Base-by-base conservation (phyloP, 805 yeast species). In the Yarrowia keelungensis region DNA sequence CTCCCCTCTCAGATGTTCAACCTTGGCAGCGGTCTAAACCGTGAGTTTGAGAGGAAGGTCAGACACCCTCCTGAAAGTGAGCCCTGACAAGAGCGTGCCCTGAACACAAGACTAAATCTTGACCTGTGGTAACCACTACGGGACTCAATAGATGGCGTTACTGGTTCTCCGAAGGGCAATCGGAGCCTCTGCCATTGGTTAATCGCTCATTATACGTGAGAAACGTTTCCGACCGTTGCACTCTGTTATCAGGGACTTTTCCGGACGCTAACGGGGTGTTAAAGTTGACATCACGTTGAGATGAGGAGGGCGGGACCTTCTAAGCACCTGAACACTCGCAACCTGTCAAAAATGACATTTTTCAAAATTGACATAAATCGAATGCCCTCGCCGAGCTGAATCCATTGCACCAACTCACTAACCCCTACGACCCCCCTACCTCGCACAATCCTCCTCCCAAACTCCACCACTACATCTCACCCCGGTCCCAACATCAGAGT, bases 401-500 rank as follows among this genome's bases (percentile, higher is more conserved):
- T n/a, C 10, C 12, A 35, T 1, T 35, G 2, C 7, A 9, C 16
- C 39, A 49, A 5, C 15, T 49, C 7, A 12, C 19, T 9, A 26
- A 26, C 3, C 32, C 3, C 4, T 26, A 26, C 32, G 7, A 26
- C 7, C 7, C 7, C 32, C 7, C 32, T 26, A 26, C 7, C 32
- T 26, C 7, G 4, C 32, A 26, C 32, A 26, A 26, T 26, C 3
- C 32, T 5, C 26, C 2, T 46, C 42, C 16, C 10, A 7, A 11
- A 26, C 2, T 2, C 2, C 14, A 9, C 43, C 59, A 53, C 22
- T 45, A 39, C 45, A 32, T 22, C 5, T 14, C 35, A 32, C 39
- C 41, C 26, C 36, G 3, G 59, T 53, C 59, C 59, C 66, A 43
- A 45, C 10, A 59, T 59, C 65, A 45, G 36, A 59, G 65, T 59